Base-by-base conservation (phyloP, 2,329 filamentous ascomycete species). In the Rhytidhysteron rufulum region DNA sequence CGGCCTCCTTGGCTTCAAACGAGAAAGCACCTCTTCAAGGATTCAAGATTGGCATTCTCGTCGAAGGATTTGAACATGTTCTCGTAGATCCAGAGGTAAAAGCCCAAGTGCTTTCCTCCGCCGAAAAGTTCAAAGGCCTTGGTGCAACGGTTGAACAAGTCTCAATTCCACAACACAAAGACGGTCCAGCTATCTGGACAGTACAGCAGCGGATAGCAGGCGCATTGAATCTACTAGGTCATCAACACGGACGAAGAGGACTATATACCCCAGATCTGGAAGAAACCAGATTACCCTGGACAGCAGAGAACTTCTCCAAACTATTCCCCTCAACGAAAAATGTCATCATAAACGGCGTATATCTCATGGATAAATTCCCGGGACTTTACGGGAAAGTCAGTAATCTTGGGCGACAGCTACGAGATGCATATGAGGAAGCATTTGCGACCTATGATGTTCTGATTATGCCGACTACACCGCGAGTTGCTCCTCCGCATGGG, bases 191-290 rank as follows among this genome's bases (percentile, higher is more conserved):
- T 1, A 70, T 77, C 35, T 78, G 74, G 74, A 75, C 74, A 1
- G 64, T 57, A 11, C 47, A 66, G 13, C 62, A 56, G 24, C 68
- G 51, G 66, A 69, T 50, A 47, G 74, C 50, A 50, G 67, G 55
- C 55, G 72, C 48, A 57, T 75, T 41, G 57, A 70, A 33, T 58
- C 74, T 50, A 63, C 69, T 31, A 37, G 67, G 48, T 16, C 58
- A 60, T 4, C 47, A 57, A 1, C 62, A 60, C 19, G 74, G 77
- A 0, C 61, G 75, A 24, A 60, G 75, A 22, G 71, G 72, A 0
- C 66, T 78, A 4, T 66, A 68, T 10, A 66, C 77, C 52, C 69
- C 70, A 1, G 70, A 75, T n/a, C 67, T 78, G 24, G 74, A 79
- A n/a, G n/a, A n/a, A n/a, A n/a, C n/a, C n/a, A n/a, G n/a, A n/a